These are phyloP conservation scores for Quercus dentata DNA, from an alignment of 306 rosid species.

Conservation along the genomic window DNA sequence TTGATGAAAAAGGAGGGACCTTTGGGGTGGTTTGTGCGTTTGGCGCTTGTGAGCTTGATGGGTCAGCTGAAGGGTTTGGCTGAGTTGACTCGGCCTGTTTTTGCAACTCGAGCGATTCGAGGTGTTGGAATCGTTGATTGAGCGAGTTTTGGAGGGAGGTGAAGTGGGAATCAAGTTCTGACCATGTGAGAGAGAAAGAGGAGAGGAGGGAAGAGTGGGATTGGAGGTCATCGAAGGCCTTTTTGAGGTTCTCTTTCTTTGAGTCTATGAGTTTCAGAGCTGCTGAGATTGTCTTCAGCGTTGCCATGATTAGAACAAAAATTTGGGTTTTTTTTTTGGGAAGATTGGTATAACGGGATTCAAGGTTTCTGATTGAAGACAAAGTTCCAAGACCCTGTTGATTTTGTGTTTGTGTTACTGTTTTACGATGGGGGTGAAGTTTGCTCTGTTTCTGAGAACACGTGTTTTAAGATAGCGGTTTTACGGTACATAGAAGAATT, in stretches of 20 bases:
- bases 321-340: background rate
- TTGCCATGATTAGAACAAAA: constrained; percentile 18
- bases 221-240: constrained; percentile 47
- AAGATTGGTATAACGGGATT: background rate
- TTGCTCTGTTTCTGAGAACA: background rate
- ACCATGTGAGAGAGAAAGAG: constrained; percentile 54
- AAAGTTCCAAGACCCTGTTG: background rate
- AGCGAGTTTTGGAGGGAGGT: constrained; percentile 51
- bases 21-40: constrained; percentile 8
- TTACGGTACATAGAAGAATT: too few species aligned
- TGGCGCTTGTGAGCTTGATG: background rate
- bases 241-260: constrained; percentile 56
- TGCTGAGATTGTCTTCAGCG: constrained; percentile 44
- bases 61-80: background rate
- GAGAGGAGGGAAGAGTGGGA: constrained; percentile 26
- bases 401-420: background rate
- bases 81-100: background rate
- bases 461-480: background rate
- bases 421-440: background rate
- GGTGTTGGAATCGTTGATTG: constrained; percentile 36
- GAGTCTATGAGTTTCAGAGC: constrained; percentile 51
- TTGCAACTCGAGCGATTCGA: constrained; percentile 45
- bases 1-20: constrained; percentile 9
- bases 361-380: background rate
- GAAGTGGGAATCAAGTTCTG: constrained; percentile 64